Evolutionary conservation across 768 basidiomycete genomes (phyloP).

Genomic region (Termitomyces bulborhizus): DNA sequence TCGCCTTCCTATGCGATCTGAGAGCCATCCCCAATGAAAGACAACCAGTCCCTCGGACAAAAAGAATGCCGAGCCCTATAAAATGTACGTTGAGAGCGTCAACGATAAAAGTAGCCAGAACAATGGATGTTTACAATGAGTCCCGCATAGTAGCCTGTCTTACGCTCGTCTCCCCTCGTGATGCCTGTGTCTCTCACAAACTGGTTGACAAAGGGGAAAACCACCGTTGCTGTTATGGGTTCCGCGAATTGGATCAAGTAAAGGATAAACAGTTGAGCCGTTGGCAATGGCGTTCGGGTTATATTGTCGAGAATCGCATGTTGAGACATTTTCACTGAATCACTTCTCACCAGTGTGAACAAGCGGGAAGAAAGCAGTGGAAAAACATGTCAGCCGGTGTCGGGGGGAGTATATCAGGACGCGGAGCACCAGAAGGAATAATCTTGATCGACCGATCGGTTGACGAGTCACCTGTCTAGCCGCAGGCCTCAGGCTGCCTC

Average conservation of each 20-base stretch:
- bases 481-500: background rate
- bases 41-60: constrained; percentile 26
- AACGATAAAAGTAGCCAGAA: background rate
- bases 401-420: background rate
- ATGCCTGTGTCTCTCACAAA: constrained; percentile 39
- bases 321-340: background rate
- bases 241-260: constrained; percentile 36
- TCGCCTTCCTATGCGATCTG: constrained; percentile 28
- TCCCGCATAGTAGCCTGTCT: constrained; percentile 44
- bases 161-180: constrained; percentile 36
- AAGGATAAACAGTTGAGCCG: constrained; percentile 31
- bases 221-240: constrained; percentile 36
- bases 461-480: background rate
- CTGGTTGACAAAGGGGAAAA: constrained; percentile 42
- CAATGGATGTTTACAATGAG: constrained; percentile 27
- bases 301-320: background rate
- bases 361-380: background rate
- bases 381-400: background rate
- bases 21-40: constrained; percentile 27
- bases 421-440: background rate
- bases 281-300: constrained; percentile 29
- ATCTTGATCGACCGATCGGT: background rate
- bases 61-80: constrained; percentile 33
- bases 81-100: background rate
- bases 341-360: background rate